Percentiles rank a stretch among this genome's conserved stretches.
phyloP scores from a whole-genome alignment of 176 grass and related monocot genomes.

The Hyparrhenia diplandra region DNA sequence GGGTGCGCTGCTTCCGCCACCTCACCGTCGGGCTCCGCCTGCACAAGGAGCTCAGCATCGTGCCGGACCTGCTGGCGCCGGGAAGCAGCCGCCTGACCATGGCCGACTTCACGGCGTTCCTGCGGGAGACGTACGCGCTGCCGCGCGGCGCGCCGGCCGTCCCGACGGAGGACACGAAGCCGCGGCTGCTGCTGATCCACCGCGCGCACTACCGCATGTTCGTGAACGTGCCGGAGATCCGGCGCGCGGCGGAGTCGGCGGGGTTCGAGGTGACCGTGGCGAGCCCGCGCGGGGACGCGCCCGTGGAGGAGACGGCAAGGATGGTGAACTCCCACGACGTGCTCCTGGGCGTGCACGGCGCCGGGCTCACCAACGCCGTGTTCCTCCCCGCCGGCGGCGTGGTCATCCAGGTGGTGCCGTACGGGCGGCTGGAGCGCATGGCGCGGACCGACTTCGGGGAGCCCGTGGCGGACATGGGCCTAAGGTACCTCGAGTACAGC shows the following conservation, averaged over 20 bases:
- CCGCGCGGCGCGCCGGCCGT: slow-evolving; percentile 25
- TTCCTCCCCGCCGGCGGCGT: slow-evolving; percentile 63
- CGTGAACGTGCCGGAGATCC: slow-evolving; percentile 50
- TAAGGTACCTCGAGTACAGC: slow-evolving; percentile 68
- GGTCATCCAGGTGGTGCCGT: slow-evolving; percentile 79
- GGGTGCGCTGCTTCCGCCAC: slow-evolving; percentile 54
- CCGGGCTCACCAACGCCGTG: slow-evolving; percentile 64
- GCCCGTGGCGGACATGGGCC: slow-evolving; percentile 52
- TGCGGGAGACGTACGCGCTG: slow-evolving; percentile 46
- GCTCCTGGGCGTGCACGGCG: slow-evolving; percentile 77
- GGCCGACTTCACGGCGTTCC: slow-evolving; percentile 60
- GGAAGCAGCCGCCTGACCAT: slow-evolving; percentile 44
- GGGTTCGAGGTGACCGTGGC: slow-evolving; percentile 57
- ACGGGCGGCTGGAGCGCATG: slow-evolving; percentile 67
- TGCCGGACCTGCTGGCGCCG: slow-evolving; percentile 35
- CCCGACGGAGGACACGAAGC: slow-evolving; percentile 16
- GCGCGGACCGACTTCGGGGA: slow-evolving; percentile 54
- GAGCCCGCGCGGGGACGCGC: slow-evolving; percentile 39
- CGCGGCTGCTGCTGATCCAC: slow-evolving; percentile 57
- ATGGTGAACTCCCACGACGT: slow-evolving; percentile 76
- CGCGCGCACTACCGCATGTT: slow-evolving; percentile 51
- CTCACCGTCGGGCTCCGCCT: slow-evolving; percentile 44
- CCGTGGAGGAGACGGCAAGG: slow-evolving; percentile 39
- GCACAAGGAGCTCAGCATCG: slow-evolving; percentile 60
- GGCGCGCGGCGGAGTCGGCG: slow-evolving; percentile 31